phyloP scores from a whole-genome alignment of 2,329 filamentous ascomycete species.

The Paecilomyces variotii region DNA sequence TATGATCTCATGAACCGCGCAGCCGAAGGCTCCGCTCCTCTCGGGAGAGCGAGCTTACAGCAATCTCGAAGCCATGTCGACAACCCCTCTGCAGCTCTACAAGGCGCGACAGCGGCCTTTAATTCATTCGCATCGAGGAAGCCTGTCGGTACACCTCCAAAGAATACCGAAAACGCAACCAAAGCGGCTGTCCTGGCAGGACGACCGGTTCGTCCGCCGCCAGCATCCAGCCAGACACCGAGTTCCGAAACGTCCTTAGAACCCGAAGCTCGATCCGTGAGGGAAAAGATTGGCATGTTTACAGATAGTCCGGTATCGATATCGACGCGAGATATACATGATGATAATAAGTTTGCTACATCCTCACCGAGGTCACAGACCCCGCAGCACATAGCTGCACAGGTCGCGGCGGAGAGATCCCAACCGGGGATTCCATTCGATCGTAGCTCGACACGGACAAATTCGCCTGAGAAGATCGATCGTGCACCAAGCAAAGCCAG shows the following conservation, averaged over 20 bases:
- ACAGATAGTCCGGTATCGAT: constrained; percentile 14
- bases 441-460: constrained; percentile 1
- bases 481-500: not conserved
- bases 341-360: constrained; percentile 7
- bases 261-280: constrained; percentile 29
- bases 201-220: constrained; percentile 10
- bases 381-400: constrained; percentile 27
- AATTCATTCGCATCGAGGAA: constrained; percentile 15
- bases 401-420: constrained; percentile 25
- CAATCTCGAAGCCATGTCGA: constrained; percentile 12
- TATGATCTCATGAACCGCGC: constrained; percentile 24
- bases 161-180: constrained; percentile 10
- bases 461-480: constrained; percentile 2
- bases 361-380: constrained; percentile 11
- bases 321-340: constrained; percentile 4
- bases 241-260: constrained; percentile 15
- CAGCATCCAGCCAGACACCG: constrained; percentile 4
- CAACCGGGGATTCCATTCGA: constrained; percentile 5
- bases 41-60: constrained; percentile 20
- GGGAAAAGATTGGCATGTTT: constrained; percentile 30
- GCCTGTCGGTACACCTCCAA: constrained; percentile 8
- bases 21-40: constrained; percentile 12
- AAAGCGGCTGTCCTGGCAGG: constrained; percentile 13
- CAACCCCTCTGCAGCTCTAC: constrained; percentile 18
- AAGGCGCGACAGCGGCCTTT: constrained; percentile 31